Base-by-base conservation (phyloP, 2,329 filamentous ascomycete species). In the Orbilia blumenaviensis region DNA sequence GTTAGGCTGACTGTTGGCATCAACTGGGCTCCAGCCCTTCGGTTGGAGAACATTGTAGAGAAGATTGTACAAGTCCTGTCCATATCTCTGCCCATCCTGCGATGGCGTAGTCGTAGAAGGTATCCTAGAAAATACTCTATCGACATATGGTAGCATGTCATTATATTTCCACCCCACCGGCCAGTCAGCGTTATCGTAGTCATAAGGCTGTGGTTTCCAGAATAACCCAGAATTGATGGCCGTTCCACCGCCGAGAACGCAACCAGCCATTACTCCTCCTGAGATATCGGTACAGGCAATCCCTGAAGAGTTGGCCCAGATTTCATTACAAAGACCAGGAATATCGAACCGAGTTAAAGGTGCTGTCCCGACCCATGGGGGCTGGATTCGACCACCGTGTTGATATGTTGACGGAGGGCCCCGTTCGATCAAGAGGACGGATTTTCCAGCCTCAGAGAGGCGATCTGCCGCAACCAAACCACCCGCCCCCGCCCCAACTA, bases 281-380 rank as follows among this genome's bases (percentile, higher is more conserved):
- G 71, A 63, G n/a, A 88, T 89, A 81, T 92, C 90, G 1, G 86
- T 86, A 82, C 90, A 92, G 36, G 88, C 87, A 79, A 91, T 88
- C 27, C 88, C 89, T 2, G 84, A 84, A 8, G 87, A 88, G 80
- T 90, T 86, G 2, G 85, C 83, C 87, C 89, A 91, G 78, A 92
- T 90, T 82, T 91, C 85, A 81, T 91, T 92, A 82, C 89, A 91
- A 73, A 92, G 86, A 66, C 89, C 89, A 0, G 90, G 90, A 3
- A 92, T 87, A 80, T 92, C 90, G 79, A 92, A 91, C 56, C 90
- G 88, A 5, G 90, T 91, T 34, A 91, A 82, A 58, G 88, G 88
- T 16, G 87, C 88, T 36, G 86, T 87, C 36, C 86, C 82, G 14
- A 89, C 85, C 90, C 90, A 92, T 1, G 83, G 82, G 0, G 89